Evolutionary conservation across 225 moss, liverwort and hornwort species (phyloP).

Genomic region (Physcomitrium patens): DNA sequence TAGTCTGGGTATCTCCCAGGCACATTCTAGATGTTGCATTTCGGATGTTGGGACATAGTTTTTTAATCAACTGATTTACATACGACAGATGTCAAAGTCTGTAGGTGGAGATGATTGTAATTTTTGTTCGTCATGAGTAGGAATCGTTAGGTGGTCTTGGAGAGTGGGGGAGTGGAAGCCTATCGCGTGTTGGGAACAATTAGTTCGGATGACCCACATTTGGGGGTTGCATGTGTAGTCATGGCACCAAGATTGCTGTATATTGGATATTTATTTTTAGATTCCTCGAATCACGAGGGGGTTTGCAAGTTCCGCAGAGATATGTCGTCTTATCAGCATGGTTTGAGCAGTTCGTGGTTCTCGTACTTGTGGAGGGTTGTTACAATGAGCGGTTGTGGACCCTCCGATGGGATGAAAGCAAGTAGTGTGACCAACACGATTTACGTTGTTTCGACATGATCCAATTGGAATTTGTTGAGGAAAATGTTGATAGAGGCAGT

Average conservation of each 20-base stretch:
- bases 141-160: conserved; percentile 39
- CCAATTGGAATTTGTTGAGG: too few species aligned
- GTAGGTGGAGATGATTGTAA: conserved; percentile 45
- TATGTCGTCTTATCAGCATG: too few species aligned
- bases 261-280: conserved; percentile 58
- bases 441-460: too few species aligned
- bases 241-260: conserved; percentile 52
- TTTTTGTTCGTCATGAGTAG: conserved; percentile 41
- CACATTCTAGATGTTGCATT: conserved; percentile 26
- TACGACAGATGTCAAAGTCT: conserved; percentile 29
- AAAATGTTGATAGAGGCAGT: too few species aligned
- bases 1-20: conserved; percentile 26
- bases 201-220: conserved; percentile 38
- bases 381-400: too few species aligned
- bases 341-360: too few species aligned
- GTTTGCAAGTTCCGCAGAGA: conserved; percentile 31
- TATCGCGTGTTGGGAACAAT: conserved; percentile 28
- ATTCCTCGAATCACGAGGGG: conserved; percentile 57
- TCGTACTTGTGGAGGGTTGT: too few species aligned
- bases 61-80: conserved; percentile 31
- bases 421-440: too few species aligned
- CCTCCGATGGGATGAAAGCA: too few species aligned
- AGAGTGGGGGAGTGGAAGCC: conserved; percentile 19
- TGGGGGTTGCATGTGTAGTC: conserved; percentile 34
- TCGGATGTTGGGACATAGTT: conserved; percentile 22